Evolutionary conservation across 2,329 filamentous ascomycete genomes (phyloP).

Genomic region (Scedosporium apiospermum): DNA sequence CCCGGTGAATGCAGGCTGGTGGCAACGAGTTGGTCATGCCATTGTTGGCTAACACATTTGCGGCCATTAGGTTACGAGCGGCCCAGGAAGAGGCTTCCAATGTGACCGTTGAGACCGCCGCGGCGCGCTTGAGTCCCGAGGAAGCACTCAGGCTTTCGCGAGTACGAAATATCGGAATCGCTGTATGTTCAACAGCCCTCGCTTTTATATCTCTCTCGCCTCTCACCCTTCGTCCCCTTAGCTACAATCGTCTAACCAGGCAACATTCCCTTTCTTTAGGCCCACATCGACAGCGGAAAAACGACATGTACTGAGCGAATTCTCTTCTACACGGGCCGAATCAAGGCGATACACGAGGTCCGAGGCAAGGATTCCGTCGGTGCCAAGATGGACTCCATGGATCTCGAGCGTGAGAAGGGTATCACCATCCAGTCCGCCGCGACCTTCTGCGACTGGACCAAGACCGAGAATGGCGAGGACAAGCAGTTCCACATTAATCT

Average conservation of each 20-base stretch:
- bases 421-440: conserved; percentile 98
- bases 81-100: conserved; percentile 42
- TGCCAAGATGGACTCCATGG: conserved; percentile 99
- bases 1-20: conserved; percentile 10
- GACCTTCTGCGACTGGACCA: conserved; percentile 95
- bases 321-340: conserved; percentile 94
- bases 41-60: not conserved
- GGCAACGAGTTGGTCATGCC: no score
- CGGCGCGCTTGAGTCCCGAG: conserved; percentile 69
- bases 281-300: conserved; percentile 97
- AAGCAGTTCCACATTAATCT: conserved; percentile 95
- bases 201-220: not conserved
- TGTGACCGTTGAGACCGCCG: conserved; percentile 51
- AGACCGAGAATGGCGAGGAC: conserved; percentile 72
- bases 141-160: conserved; percentile 70
- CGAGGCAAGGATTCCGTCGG: conserved; percentile 89
- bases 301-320: conserved; percentile 95
- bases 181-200: conserved; percentile 44
- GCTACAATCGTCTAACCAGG: not conserved
- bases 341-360: conserved; percentile 95
- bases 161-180: conserved; percentile 96
- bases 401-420: conserved; percentile 82
- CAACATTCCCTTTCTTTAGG: conserved; percentile 36
- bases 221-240: not conserved
- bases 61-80: conserved; percentile 31